Conservation (phyloP, 2,329 filamentous ascomycete species). For the Calonectria hongkongensis region DNA sequence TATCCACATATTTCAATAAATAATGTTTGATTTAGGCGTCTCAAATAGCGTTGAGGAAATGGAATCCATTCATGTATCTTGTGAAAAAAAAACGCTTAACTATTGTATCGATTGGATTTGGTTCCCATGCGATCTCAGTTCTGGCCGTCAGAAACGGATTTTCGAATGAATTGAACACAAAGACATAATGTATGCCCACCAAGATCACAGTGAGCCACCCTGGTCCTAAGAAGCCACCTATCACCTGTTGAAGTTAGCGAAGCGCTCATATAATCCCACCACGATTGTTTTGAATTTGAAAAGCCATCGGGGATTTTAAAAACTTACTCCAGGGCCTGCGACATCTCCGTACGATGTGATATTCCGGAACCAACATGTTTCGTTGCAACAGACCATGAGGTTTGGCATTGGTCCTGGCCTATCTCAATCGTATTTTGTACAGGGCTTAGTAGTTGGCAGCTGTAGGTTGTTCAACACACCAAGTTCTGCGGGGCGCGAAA, state of each 20-base stretch:
- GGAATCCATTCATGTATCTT: no score
- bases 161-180: slow-evolving; percentile 4
- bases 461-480: no score
- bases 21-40: not conserved
- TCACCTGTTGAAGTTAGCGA: slow-evolving; percentile 13
- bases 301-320: no score
- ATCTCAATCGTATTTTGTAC: no score
- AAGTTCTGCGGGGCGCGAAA: no score
- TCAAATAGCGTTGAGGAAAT: not conserved
- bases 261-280: no score
- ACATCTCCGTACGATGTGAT: not conserved
- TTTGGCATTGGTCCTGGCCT: no score
- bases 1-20: not conserved
- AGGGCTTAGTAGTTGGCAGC: no score
- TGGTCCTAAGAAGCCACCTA: slow-evolving; percentile 28
- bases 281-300: no score
- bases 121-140: not conserved
- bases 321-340: not conserved
- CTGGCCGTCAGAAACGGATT: slow-evolving; percentile 1
- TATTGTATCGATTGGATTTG: slow-evolving; percentile 29
- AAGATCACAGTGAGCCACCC: slow-evolving; percentile 21
- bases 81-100: not conserved
- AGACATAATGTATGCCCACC: not conserved
- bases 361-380: no score
- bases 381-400: no score